Base-by-base conservation (phyloP, 768 basidiomycete species). In the Suillus americanus region DNA sequence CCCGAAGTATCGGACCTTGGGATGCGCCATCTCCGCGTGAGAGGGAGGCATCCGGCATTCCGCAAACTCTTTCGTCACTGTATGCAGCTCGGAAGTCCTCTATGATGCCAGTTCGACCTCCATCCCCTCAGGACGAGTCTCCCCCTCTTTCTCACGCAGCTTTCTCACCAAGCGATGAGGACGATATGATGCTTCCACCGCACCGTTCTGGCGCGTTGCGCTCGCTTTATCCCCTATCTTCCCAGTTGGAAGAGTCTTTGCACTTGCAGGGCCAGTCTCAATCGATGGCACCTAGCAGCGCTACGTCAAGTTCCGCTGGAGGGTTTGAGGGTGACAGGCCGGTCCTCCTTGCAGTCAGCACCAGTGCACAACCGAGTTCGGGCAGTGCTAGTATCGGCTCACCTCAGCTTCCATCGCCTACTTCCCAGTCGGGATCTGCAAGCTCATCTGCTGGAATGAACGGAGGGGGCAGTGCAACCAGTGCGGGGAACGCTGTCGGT, bases 361-460 rank as follows among this genome's bases (percentile, higher is more conserved):
- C 84, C 0, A 80, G 80, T 10, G 75, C 66, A 30, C 74, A 70
- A 60, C 62, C 65, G 70, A 80, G 65, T 28, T 68, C 73, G 2
- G 75, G 75, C 23, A 76, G 73, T 62, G 73, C 78, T 37, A 86
- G 82, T 7, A 83, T 83, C 43, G 85, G 82, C 0, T 92, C 91
- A 18, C 91, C 91, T 4, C 89, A 92, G 71, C 73, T 92, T 35
- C 90, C 91, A 16, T 91, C 90, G 5, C 92, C 92, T 53, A 86
- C 86, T 56, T 90, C 90, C 25, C 85, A 87, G 63, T 80, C 83
- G 10, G 85, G 88, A 45, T 82, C 81, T 43, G 79, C 80, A 5
- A 81, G 80, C 64, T 80, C 74, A 30, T 75, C 76, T 5, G 25
- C 30, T 18, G 63, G 63, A 43, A 23, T 61, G 18, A 61, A 61